Percentiles rank a stretch among this genome's conserved stretches.
Evolutionary conservation across 2,329 filamentous ascomycete genomes (phyloP).

Genomic region (Colletotrichum tanaceti): DNA sequence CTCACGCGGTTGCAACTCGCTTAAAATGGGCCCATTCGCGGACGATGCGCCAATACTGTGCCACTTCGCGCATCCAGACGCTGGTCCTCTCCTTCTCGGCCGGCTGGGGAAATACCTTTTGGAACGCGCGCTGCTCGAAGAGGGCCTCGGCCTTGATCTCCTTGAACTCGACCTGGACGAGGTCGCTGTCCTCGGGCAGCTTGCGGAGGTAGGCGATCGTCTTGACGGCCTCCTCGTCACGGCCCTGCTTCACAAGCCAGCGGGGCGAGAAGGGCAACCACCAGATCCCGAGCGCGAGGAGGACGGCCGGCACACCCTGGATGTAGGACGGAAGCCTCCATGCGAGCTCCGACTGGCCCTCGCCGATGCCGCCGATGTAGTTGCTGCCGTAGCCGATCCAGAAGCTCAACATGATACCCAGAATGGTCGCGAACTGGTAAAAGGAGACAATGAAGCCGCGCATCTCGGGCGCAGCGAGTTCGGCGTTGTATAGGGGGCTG

Average conservation of each 20-base stretch:
- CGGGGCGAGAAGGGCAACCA: conserved; percentile 55
- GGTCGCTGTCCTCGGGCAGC: conserved; percentile 68
- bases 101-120: conserved; percentile 57
- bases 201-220: conserved; percentile 71
- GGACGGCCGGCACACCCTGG: conserved; percentile 54
- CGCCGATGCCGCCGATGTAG: conserved; percentile 60
- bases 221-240: conserved; percentile 49
- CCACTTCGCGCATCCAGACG: conserved; percentile 57
- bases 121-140: conserved; percentile 57
- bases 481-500: conserved; percentile 61
- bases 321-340: conserved; percentile 60
- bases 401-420: conserved; percentile 65
- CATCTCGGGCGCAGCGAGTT: conserved; percentile 71
- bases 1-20: conserved; percentile 48
- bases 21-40: conserved; percentile 62
- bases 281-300: conserved; percentile 51
- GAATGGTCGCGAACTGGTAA: conserved; percentile 72
- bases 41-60: conserved; percentile 62
- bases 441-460: conserved; percentile 73
- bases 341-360: conserved; percentile 55
- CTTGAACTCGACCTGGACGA: conserved; percentile 61
- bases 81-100: conserved; percentile 55
- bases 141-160: conserved; percentile 59
- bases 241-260: conserved; percentile 54
- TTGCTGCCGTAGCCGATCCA: conserved; percentile 60